Evolutionary conservation across 2,329 filamentous ascomycete species (phyloP).

Genomic region (Dissoconium aciculare): DNA sequence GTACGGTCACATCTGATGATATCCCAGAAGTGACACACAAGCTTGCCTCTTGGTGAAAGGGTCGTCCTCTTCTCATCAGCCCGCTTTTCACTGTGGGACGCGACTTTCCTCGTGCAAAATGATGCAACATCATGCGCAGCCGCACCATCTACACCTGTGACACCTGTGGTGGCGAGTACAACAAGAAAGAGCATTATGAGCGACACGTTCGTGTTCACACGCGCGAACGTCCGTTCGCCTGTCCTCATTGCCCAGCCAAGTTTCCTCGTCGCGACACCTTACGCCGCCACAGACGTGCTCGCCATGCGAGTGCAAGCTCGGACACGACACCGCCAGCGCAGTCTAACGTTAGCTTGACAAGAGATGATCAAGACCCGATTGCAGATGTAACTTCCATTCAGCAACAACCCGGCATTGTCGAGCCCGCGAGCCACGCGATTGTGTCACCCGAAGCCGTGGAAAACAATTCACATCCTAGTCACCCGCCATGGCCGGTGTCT

Average conservation of each 20-base stretch:
- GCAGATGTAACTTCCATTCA: too few relatives aligned
- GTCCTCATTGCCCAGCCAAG: conserved; percentile 3
- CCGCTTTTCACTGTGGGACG: background rate
- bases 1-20: too few relatives aligned
- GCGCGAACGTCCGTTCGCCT: conserved; percentile 5
- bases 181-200: conserved; percentile 6
- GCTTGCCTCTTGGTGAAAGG: too few relatives aligned
- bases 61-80: background rate
- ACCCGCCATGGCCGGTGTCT: too few relatives aligned
- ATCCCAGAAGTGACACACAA: too few relatives aligned
- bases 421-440: too few relatives aligned
- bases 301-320: background rate
- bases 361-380: too few relatives aligned
- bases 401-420: too few relatives aligned
- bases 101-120: background rate
- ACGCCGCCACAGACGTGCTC: conserved; percentile 1
- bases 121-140: background rate
- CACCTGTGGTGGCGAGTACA: conserved; percentile 3
- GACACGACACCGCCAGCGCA: too few relatives aligned
- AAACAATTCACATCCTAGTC: too few relatives aligned
- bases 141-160: conserved; percentile 3
- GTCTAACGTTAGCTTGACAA: too few relatives aligned
- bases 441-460: too few relatives aligned
- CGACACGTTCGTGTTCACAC: conserved; percentile 6
- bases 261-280: conserved; percentile 5